A percentile compares a stretch with the other conserved stretches of the same genome.
Conservation (phyloP, 129 eudicot species). For the Pulicaria dysenterica region DNA sequence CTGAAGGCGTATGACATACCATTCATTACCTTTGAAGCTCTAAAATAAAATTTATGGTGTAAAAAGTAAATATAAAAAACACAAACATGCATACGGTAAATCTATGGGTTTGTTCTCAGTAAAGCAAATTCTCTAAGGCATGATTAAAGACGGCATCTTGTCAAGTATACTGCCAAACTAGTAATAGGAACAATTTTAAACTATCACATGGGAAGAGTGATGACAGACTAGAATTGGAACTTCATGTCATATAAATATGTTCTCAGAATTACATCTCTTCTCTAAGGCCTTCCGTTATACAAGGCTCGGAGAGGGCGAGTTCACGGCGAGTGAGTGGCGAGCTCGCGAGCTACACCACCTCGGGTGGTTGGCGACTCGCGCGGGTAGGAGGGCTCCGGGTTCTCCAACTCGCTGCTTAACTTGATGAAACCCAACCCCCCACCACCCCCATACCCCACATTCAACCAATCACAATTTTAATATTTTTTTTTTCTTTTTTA, state of each 20-base stretch:
- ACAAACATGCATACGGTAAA: neutral
- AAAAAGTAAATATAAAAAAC: constrained; percentile 1
- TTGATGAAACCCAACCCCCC: too few species aligned
- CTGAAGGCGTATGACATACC: neutral
- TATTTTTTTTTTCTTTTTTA: too few species aligned
- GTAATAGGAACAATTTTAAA: neutral
- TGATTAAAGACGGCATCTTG: neutral
- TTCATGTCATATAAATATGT: constrained; percentile 3
- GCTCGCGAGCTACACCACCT: too few species aligned
- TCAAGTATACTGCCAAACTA: neutral
- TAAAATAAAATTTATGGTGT: constrained; percentile 1
- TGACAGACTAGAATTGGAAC: neutral
- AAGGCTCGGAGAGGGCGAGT: too few species aligned
- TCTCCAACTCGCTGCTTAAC: too few species aligned
- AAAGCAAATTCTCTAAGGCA: neutral
- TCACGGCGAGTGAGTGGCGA: too few species aligned
- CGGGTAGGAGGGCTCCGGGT: too few species aligned
- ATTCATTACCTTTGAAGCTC: neutral
- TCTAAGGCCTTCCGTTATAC: too few species aligned
- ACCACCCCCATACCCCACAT: too few species aligned
- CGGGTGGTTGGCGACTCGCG: too few species aligned
- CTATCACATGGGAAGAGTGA: neutral
- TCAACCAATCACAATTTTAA: too few species aligned
- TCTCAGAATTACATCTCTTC: neutral
- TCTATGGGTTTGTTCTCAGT: neutral